Conservation (phyloP, 1,284 basidiomycete species). For the Cutaneotrichosporon spelunceum region DNA sequence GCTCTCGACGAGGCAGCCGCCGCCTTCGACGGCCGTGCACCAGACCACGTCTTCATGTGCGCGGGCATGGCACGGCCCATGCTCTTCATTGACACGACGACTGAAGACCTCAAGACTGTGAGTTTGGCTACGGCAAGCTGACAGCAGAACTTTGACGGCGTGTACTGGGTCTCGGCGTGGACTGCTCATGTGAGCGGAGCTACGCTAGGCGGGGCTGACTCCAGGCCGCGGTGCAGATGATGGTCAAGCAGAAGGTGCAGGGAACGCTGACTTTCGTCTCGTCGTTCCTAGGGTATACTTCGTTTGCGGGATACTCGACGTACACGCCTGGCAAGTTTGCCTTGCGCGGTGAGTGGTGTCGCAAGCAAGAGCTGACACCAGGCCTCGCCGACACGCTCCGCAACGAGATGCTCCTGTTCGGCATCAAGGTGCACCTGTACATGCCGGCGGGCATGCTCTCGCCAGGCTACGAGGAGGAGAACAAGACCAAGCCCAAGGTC, state of each 20-base stretch:
- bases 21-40: conserved; percentile 58
- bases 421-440: conserved; percentile 77
- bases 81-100: conserved; percentile 68
- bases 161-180: conserved; percentile 62
- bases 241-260: conserved; percentile 61
- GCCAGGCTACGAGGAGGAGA: conserved; percentile 76
- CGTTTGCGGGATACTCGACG: conserved; percentile 75
- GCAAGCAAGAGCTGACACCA: conserved; percentile 50
- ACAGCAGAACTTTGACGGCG: conserved; percentile 51
- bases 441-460: conserved; percentile 82
- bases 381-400: conserved; percentile 79
- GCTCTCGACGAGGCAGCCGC: conserved; percentile 63
- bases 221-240: conserved; percentile 63
- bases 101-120: conserved; percentile 60
- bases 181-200: conserved; percentile 58
- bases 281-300: conserved; percentile 76
- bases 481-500: conserved; percentile 74
- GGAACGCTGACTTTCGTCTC: conserved; percentile 76
- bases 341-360: conserved; percentile 60
- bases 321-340: conserved; percentile 91
- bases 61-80: conserved; percentile 68
- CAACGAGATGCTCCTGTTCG: conserved; percentile 68
- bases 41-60: conserved; percentile 73
- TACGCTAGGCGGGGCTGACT: background rate
- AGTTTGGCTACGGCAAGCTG: conserved; percentile 29